Percentiles rank a stretch among this genome's conserved stretches.
Conservation (phyloP, 495 filamentous ascomycete genomes). For the Staphylotrichum tortipilum region DNA sequence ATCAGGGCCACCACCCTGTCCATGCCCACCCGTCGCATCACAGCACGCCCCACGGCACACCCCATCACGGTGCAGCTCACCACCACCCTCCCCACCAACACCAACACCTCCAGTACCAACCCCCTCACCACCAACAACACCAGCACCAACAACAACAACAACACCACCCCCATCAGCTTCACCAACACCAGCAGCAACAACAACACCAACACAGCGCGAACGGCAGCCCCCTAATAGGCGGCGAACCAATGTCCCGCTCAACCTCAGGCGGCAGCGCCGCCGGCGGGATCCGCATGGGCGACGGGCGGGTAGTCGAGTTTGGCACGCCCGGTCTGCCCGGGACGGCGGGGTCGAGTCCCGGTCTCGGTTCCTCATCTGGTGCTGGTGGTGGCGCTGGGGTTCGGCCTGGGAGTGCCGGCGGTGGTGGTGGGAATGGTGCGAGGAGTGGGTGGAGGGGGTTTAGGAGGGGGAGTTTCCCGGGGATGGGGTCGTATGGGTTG, state of each 20-base stretch:
- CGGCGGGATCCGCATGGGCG: slow-evolving; percentile 19
- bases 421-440: neutral
- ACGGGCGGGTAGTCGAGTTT: slow-evolving; percentile 27
- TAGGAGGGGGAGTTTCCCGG: neutral
- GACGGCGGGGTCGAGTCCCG: too few species aligned
- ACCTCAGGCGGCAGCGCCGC: slow-evolving; percentile 13
- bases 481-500: neutral
- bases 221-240: neutral
- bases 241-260: slow-evolving; percentile 22
- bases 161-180: too few species aligned
- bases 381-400: neutral
- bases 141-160: neutral
- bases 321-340: slow-evolving; percentile 10
- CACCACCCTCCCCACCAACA: too few species aligned
- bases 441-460: neutral
- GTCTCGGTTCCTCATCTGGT: neutral
- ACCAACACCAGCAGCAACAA: neutral
- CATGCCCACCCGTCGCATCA: neutral
- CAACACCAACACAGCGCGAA: neutral
- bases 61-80: too few species aligned
- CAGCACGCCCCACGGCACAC: too few species aligned
- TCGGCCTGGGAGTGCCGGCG: too few species aligned
- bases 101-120: too few species aligned
- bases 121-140: neutral
- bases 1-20: neutral